Evolutionary conservation across 257 asterid genomes (phyloP).

Genomic region (Salvia splendens): DNA sequence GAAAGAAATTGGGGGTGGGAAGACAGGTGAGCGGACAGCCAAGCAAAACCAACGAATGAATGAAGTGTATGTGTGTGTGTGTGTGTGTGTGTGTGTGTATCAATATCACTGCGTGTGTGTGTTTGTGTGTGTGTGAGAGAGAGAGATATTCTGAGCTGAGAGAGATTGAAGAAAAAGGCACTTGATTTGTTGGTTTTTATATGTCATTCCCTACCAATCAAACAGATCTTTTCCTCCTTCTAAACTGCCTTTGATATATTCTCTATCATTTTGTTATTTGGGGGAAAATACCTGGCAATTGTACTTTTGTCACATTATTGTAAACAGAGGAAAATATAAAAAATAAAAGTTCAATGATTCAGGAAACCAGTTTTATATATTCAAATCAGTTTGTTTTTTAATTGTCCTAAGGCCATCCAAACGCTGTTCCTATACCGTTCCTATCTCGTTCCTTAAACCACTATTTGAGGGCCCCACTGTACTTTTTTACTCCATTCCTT

Average conservation of each 20-base stretch:
- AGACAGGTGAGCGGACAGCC: constrained; percentile 56
- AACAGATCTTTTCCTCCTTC: not conserved
- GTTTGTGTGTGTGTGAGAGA: constrained; percentile 9
- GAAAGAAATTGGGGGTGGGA: constrained; percentile 41
- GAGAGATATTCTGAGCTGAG: constrained; percentile 7
- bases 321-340: too few relatives aligned
- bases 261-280: not conserved
- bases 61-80: constrained; percentile 11
- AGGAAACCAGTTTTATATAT: too few relatives aligned
- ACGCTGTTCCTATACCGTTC: too few relatives aligned
- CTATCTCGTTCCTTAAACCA: too few relatives aligned
- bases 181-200: not conserved
- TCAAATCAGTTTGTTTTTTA: too few relatives aligned
- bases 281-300: not conserved
- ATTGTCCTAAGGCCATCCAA: too few relatives aligned
- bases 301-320: not conserved
- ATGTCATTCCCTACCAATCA: not conserved
- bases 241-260: not conserved
- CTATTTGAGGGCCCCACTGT: too few relatives aligned
- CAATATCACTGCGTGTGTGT: too few relatives aligned
- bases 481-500: too few relatives aligned
- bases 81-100: not conserved
- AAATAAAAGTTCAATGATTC: too few relatives aligned
- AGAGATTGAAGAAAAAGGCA: constrained; percentile 22
- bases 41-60: constrained; percentile 44